Evolutionary conservation across 768 basidiomycete genomes (phyloP).

Genomic region (Boletus insuetus): DNA sequence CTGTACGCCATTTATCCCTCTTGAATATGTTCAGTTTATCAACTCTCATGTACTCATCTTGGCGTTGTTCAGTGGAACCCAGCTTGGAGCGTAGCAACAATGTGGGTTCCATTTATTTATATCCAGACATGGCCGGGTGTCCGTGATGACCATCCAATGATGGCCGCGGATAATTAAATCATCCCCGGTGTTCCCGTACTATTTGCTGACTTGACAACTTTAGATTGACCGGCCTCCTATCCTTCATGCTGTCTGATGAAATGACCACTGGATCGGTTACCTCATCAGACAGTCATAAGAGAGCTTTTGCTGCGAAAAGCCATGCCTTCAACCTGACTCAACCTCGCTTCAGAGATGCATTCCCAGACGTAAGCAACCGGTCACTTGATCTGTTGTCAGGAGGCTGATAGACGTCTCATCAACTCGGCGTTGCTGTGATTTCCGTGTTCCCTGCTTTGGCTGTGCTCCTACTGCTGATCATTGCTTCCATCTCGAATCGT

Average conservation of each 20-base stretch:
- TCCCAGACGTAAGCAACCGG: constrained; percentile 70
- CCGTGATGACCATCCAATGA: constrained; percentile 10
- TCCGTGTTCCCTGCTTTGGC: constrained; percentile 12
- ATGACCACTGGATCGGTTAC: constrained; percentile 95
- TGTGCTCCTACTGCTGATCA: constrained; percentile 20
- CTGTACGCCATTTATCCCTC: constrained; percentile 49
- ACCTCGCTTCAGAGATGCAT: constrained; percentile 80
- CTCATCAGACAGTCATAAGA: constrained; percentile 77
- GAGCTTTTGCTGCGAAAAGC: constrained; percentile 68
- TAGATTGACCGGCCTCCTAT: constrained; percentile 89
- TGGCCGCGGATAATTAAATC: constrained; percentile 11
- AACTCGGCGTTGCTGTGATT: constrained; percentile 16
- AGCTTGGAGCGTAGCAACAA: constrained; percentile 92
- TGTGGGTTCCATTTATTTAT: constrained; percentile 49
- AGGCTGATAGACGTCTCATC: constrained; percentile 21
- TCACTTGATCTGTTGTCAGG: constrained; percentile 19
- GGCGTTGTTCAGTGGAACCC: constrained; percentile 76
- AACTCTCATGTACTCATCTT: constrained; percentile 1
- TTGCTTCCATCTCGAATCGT: constrained; percentile 5
- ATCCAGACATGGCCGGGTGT: background rate
- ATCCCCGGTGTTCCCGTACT: constrained; percentile 8
- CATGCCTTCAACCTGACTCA: constrained; percentile 85
- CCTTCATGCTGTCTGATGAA: constrained; percentile 94
- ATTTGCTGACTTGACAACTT: constrained; percentile 11
- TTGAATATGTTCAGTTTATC: background rate